Base-by-base conservation (phyloP, 345 rosid genomes). In the Pugionium dolabratum region DNA sequence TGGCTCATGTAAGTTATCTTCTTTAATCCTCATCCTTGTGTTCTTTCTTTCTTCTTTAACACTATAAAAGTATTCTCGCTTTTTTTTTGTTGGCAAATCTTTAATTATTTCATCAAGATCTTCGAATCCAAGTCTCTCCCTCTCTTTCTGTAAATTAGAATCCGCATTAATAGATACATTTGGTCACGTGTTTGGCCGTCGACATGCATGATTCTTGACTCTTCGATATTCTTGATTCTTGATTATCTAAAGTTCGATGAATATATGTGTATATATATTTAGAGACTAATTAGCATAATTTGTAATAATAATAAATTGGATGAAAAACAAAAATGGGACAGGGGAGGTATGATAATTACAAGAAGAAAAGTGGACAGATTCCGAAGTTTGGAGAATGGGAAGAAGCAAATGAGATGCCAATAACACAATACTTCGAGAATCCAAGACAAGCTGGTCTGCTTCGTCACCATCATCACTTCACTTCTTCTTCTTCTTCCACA, bases 341-440 rank as follows among this genome's bases (percentile, higher is more conserved):
- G 64, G 67, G 76, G 44, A 72, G 76, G 52, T 64, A 72, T 66
- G 71, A 74, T 41, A 47, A 70, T 58, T 69, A 75, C 32, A 71
- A 79, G 71, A 87, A 78, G 63, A 82, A 82, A 60, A 87, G 96
- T 28, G 90, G 98, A 11, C 97, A 85, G 65, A 87, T 93, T 54
- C 98, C 98, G 0, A 82, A 82, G 50, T 93, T 93, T 65, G 98
- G 98, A 66, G 74, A 93, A 67, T 93, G 98, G 98, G 96, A 93
- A 2, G 70, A 80, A 6, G 86, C 96, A 33, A 88, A 85, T 54
- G 89, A 93, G 27, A 44, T 88, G 72, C 98, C 98, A 36, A 93
- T 93, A 51, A 93, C 98, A 43, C 97, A 86, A 80, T 93, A 93
- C 69, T 93, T 93, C 11, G 98, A 93, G 77, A 66, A 80, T 55